Evolutionary conservation across 495 filamentous ascomycete genomes (phyloP).

Genomic region (Hypoxylon crocopeplum): DNA sequence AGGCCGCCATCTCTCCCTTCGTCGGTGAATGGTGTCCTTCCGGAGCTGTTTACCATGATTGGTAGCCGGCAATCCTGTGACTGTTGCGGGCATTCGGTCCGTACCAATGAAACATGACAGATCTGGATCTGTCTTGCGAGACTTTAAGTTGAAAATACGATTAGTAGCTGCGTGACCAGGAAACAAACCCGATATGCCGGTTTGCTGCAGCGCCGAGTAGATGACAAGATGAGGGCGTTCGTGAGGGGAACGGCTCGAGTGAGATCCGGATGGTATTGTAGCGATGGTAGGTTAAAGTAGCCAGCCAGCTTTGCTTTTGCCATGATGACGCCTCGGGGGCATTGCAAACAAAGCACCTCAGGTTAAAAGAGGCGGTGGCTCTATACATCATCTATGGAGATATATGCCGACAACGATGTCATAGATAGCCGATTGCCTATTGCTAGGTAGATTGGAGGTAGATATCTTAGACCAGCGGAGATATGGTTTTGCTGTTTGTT

Average conservation of each 20-base stretch:
- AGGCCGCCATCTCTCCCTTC: slow-evolving; percentile 10
- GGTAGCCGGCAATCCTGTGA: slow-evolving; percentile 6
- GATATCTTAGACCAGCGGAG: no score
- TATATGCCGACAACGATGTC: no score
- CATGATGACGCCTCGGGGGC: not conserved
- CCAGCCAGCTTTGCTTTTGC: no score
- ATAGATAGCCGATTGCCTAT: no score
- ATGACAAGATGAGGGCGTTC: not conserved
- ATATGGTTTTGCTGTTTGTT: no score
- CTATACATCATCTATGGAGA: not conserved
- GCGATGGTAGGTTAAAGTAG: not conserved
- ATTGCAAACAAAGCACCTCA: not conserved
- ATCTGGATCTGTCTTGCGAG: slow-evolving; percentile 25
- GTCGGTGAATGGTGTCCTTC: slow-evolving; percentile 20
- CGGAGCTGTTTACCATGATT: slow-evolving; percentile 16
- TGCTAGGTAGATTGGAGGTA: no score
- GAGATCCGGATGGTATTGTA: not conserved
- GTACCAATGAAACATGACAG: slow-evolving; percentile 19
- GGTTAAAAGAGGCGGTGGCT: not conserved
- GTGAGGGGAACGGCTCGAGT: not conserved
- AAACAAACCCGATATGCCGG: slow-evolving; percentile 14
- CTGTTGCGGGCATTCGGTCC: slow-evolving; percentile 11
- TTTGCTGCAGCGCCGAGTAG: slow-evolving; percentile 4
- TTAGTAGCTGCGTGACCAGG: slow-evolving; percentile 21
- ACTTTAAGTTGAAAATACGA: slow-evolving; percentile 4